Conservation (phyloP, 768 basidiomycete species). For the Aureoboletus auriporus region DNA sequence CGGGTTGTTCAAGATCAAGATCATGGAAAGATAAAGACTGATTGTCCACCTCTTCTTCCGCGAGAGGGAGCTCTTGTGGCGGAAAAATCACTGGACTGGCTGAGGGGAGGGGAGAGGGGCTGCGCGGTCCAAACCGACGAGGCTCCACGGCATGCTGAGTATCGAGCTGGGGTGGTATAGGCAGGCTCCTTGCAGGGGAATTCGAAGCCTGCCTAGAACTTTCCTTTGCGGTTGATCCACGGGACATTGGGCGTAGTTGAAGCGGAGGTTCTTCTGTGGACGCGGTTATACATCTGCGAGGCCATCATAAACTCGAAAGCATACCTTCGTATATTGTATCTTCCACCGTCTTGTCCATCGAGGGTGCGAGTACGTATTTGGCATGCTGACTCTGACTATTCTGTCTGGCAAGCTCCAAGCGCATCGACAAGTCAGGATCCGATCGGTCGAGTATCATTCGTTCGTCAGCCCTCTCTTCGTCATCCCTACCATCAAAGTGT, state of each 20-base stretch:
- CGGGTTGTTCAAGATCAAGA: constrained; percentile 20
- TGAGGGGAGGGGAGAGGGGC: constrained; percentile 64
- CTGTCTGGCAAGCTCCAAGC: constrained; percentile 75
- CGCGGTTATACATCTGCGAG: constrained; percentile 1
- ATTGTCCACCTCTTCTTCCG: constrained; percentile 44
- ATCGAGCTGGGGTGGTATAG: constrained; percentile 36
- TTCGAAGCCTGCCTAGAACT: constrained; percentile 43
- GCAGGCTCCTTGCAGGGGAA: constrained; percentile 32
- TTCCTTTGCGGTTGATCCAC: constrained; percentile 41
- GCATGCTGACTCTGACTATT: constrained; percentile 79
- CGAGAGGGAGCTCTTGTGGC: constrained; percentile 35
- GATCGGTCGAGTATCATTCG: constrained; percentile 52
- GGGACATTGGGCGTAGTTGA: constrained; percentile 51
- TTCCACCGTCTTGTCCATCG: constrained; percentile 47
- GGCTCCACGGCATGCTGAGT: constrained; percentile 52
- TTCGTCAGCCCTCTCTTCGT: constrained; percentile 43
- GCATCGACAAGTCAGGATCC: constrained; percentile 72
- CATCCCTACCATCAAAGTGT: constrained; percentile 33
- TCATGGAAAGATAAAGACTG: constrained; percentile 33
- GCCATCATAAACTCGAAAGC: constrained; percentile 11
- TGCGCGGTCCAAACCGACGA: constrained; percentile 70
- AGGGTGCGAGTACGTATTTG: constrained; percentile 36
- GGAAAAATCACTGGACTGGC: constrained; percentile 33
- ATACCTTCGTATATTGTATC: constrained; percentile 78
- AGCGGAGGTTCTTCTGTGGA: constrained; percentile 56